Evolutionary conservation across 768 basidiomycete genomes (phyloP).

Genomic region (Phylloporus sp.): DNA sequence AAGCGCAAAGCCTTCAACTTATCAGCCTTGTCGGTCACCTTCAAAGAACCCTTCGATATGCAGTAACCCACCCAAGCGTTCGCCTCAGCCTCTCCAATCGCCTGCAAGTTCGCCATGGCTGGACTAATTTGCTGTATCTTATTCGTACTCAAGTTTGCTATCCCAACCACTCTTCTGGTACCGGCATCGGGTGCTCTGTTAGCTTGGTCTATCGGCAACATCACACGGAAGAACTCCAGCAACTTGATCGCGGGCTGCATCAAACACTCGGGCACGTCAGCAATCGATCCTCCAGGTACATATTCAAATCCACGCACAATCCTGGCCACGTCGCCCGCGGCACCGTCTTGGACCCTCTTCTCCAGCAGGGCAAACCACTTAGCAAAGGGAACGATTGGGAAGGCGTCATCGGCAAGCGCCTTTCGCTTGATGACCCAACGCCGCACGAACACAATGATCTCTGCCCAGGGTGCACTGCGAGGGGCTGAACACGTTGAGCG

Average conservation of each 20-base stretch:
- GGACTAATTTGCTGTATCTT: conserved; percentile 12
- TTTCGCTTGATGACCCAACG: conserved; percentile 13
- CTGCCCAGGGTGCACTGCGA: conserved; percentile 30
- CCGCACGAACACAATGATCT: conserved; percentile 27
- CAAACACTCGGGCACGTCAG: neutral
- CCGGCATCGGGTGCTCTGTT: neutral
- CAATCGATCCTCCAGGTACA: neutral
- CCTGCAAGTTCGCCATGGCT: conserved; percentile 25
- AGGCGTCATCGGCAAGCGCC: neutral
- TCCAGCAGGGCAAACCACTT: conserved; percentile 35
- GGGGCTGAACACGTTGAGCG: conserved; percentile 41
- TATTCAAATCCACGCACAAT: conserved; percentile 26
- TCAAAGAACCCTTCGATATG: conserved; percentile 19
- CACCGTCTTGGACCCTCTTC: conserved; percentile 13
- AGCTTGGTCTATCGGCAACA: conserved; percentile 18
- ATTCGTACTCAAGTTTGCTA: conserved; percentile 18
- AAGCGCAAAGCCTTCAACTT: too few relatives aligned
- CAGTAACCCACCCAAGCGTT: conserved; percentile 26
- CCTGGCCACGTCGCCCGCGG: conserved; percentile 24
- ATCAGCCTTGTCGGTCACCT: too few relatives aligned
- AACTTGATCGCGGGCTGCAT: conserved; percentile 36
- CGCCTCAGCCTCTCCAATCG: conserved; percentile 22
- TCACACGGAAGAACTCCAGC: conserved; percentile 31
- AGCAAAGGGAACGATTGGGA: conserved; percentile 32
- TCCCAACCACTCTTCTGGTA: conserved; percentile 15